Conservation (phyloP, 2,329 filamentous ascomycete genomes). For the Sporothrix phasma region DNA sequence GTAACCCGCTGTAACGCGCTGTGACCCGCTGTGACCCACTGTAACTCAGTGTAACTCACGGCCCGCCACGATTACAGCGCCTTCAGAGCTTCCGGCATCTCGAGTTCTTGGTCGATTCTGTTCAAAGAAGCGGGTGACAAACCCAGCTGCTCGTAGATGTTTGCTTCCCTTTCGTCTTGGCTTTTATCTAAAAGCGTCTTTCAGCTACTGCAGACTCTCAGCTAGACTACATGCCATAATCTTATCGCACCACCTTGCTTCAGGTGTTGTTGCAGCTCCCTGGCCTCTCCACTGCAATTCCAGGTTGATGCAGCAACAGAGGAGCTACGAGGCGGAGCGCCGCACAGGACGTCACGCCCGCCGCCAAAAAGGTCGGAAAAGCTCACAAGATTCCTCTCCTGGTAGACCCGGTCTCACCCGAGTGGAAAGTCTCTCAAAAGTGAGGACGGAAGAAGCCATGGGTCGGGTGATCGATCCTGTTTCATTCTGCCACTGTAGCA, state of each 20-base stretch:
- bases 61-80: neutral
- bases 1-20: slow-evolving; percentile 7
- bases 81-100: neutral
- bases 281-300: slow-evolving; percentile 14
- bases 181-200: neutral
- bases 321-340: slow-evolving; percentile 5
- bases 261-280: neutral
- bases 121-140: neutral
- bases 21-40: neutral
- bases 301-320: slow-evolving; percentile 17
- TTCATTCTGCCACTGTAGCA: too few relatives aligned
- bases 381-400: neutral
- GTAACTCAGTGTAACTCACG: too few relatives aligned
- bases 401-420: neutral
- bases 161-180: neutral
- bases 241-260: neutral
- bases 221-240: too few relatives aligned
- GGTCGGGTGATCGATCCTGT: too few relatives aligned
- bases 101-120: neutral
- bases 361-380: too few relatives aligned
- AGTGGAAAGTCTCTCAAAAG: too few relatives aligned
- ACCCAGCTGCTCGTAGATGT: too few relatives aligned
- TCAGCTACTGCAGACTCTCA: too few relatives aligned
- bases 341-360: neutral
- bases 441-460: too few relatives aligned